Evolutionary conservation across 2,329 filamentous ascomycete genomes (phyloP).

Genomic region (Stenocarpella maydis): DNA sequence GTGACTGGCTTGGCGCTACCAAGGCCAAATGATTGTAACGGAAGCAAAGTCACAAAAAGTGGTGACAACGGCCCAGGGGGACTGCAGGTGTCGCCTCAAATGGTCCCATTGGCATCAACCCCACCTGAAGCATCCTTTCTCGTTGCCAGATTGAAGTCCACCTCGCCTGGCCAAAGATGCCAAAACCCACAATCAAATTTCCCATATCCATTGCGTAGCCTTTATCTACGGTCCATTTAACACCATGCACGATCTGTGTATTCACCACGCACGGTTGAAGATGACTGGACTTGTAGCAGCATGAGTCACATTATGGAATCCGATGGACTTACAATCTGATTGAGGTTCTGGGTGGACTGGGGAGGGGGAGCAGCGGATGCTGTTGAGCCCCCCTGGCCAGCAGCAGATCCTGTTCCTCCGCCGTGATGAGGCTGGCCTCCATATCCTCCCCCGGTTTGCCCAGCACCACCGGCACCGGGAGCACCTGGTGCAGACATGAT

Average conservation of each 20-base stretch:
- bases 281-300: background rate
- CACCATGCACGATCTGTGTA: background rate
- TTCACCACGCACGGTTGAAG: background rate
- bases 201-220: background rate
- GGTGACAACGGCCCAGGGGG: background rate
- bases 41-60: background rate
- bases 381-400: constrained; percentile 39
- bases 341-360: constrained; percentile 90
- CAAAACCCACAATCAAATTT: background rate
- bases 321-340: constrained; percentile 83
- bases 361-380: constrained; percentile 69
- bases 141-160: background rate
- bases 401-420: constrained; percentile 22
- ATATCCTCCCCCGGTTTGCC: constrained; percentile 33
- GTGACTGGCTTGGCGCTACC: background rate
- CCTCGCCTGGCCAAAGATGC: background rate
- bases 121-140: background rate
- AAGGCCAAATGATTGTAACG: background rate
- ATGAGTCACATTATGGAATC: constrained; percentile 8
- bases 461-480: constrained; percentile 20
- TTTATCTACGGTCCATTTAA: background rate
- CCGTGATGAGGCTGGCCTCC: constrained; percentile 31
- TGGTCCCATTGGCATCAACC: background rate
- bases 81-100: background rate
- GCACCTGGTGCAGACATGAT: constrained; percentile 31